A percentile compares a stretch with the other conserved stretches of the same genome.
Conservation (phyloP, 2,329 filamentous ascomycete species). For the Pseudogymnoascus sp. region DNA sequence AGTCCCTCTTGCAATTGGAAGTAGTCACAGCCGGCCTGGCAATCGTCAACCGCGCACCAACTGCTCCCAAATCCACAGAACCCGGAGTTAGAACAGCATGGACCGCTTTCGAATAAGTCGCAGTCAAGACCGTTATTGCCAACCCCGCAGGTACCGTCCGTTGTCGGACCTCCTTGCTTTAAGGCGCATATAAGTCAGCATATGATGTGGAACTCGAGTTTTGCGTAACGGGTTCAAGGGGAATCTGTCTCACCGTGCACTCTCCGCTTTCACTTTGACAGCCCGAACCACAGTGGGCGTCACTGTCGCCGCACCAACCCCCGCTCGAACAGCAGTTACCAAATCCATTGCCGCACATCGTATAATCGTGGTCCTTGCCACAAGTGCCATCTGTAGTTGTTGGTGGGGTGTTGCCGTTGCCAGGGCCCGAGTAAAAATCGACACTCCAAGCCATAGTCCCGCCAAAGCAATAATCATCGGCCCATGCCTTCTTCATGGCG, state of each 20-base stretch:
- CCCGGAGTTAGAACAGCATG: not conserved
- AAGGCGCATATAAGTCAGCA: not conserved
- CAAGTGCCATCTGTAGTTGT: slow-evolving; percentile 13
- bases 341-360: slow-evolving; percentile 11
- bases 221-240: not conserved
- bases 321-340: slow-evolving; percentile 16
- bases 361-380: slow-evolving; percentile 5
- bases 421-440: slow-evolving; percentile 19
- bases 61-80: not conserved
- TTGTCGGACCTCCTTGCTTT: not conserved
- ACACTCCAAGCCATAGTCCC: slow-evolving; percentile 25
- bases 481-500: slow-evolving; percentile 20
- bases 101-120: not conserved
- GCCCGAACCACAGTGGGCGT: slow-evolving; percentile 11
- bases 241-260: not conserved
- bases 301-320: slow-evolving; percentile 15
- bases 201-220: not conserved
- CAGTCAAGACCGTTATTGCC: not conserved
- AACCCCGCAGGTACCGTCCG: not conserved
- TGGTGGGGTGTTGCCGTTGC: slow-evolving; percentile 11
- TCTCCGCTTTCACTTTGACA: not conserved
- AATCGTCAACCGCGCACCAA: not conserved
- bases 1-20: not conserved
- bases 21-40: not conserved
- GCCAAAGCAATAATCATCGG: slow-evolving; percentile 23